Base-by-base conservation (phyloP, 2,329 filamentous ascomycete genomes). In the Cercospora citrullina region DNA sequence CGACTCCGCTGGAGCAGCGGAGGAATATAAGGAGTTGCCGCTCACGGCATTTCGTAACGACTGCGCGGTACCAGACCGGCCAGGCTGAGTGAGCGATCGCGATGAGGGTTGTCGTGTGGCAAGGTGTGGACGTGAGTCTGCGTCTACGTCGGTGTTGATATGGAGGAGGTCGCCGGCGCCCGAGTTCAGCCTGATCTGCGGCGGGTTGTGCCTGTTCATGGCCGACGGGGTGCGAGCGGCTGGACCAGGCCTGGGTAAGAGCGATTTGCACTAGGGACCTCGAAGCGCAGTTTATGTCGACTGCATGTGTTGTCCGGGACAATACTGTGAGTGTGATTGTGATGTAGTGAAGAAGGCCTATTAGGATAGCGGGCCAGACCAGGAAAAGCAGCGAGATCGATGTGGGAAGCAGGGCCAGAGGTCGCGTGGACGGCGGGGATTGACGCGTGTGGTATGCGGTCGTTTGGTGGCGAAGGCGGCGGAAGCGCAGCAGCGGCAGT, bases 121-220 rank as follows among this genome's bases (percentile, higher is more conserved):
- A 16, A 60, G 79, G 65, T 72, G 76, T 33, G 81, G 79, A 53
- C 79, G 78, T 59, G 68, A 28, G 45, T 72, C 65, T 39, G 67
- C 31, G 53, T 53, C 60, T 16, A 61, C 63, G 66, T 68, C 58
- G 7, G 72, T 66, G 48, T 79, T 73, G 71, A 80, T 78, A 67
- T 77, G 79, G 69, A 83, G 80, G 33, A 84, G 79, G 74, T 89
- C 84, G 71, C 86, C 83, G 71, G 81, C 83, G 57, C 85, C 87
- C 28, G 87, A 89, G 75, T 90, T 90, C 71, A 90, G 83, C 66
- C 87, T 86, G 68, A 90, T 87, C 72, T 90, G 88, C 72, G 87
- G 87, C 69, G 84, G 74, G 45, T 70, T 72, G 66, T 75, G 73
- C 66, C 76, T 57, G 51, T 64, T 51, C 62, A 64, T 64, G 62